These are phyloP conservation scores for Entonaema liquescens DNA, from an alignment of 495 filamentous ascomycete genomes.

Conservation along the genomic window DNA sequence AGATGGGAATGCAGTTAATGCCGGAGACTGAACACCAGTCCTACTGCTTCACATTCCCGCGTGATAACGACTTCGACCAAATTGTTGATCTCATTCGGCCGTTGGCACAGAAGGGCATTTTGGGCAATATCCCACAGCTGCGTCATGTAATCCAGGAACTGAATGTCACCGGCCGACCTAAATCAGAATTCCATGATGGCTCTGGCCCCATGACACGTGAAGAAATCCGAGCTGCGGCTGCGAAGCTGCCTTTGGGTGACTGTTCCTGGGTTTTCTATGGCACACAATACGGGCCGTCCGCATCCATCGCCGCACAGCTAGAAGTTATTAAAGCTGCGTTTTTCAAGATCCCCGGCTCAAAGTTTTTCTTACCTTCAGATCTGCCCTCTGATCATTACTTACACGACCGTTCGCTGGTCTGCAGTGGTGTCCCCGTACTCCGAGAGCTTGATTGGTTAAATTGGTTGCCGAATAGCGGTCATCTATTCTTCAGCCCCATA, in stretches of 20 bases:
- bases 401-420: slow-evolving; percentile 38
- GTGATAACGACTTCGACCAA: slow-evolving; percentile 59
- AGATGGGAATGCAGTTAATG: slow-evolving; percentile 66
- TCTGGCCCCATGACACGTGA: slow-evolving; percentile 47
- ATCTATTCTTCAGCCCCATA: slow-evolving; percentile 67
- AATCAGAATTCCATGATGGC: slow-evolving; percentile 41
- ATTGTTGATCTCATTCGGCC: slow-evolving; percentile 64
- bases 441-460: slow-evolving; percentile 65
- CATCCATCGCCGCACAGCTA: slow-evolving; percentile 55
- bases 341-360: slow-evolving; percentile 52
- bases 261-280: slow-evolving; percentile 65
- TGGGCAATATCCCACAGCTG: slow-evolving; percentile 63
- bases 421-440: slow-evolving; percentile 56
- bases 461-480: slow-evolving; percentile 64
- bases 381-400: slow-evolving; percentile 45
- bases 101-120: slow-evolving; percentile 55
- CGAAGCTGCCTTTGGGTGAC: slow-evolving; percentile 50
- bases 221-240: slow-evolving; percentile 46
- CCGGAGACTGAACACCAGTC: slow-evolving; percentile 60
- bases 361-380: slow-evolving; percentile 55
- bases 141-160: slow-evolving; percentile 58
- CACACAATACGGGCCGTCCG: slow-evolving; percentile 58
- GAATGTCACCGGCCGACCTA: slow-evolving; percentile 51
- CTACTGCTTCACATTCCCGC: slow-evolving; percentile 62
- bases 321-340: slow-evolving; percentile 58